These are phyloP conservation scores for Scopulariopsis brevicaulis DNA, from an alignment of 2,329 filamentous ascomycete species.

Conservation along the genomic window DNA sequence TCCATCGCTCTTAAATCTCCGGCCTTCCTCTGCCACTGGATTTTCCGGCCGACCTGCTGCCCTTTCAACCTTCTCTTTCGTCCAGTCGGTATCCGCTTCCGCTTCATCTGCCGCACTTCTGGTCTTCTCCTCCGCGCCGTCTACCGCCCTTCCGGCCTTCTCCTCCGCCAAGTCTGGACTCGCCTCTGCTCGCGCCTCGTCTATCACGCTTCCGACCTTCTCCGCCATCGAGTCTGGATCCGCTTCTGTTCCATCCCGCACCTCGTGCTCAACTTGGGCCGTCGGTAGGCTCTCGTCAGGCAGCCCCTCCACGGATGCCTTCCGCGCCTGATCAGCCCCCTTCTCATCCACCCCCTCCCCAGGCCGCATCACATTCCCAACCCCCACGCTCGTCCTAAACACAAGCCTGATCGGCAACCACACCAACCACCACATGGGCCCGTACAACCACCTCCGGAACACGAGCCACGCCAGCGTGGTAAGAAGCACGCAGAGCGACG, in stretches of 20 bases:
- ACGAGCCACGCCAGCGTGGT: slow-evolving; percentile 75
- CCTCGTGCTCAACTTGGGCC: slow-evolving; percentile 24
- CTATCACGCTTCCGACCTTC: slow-evolving; percentile 42
- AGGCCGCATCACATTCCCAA: slow-evolving; percentile 37
- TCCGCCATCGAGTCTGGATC: slow-evolving; percentile 31
- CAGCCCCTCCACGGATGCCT: slow-evolving; percentile 19
- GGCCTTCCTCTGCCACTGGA: background rate
- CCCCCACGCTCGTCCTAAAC: slow-evolving; percentile 45
- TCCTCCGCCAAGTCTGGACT: background rate
- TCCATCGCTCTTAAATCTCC: slow-evolving; percentile 19
- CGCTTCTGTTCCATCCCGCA: slow-evolving; percentile 17
- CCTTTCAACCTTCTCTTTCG: background rate
- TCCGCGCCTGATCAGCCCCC: slow-evolving; percentile 12
- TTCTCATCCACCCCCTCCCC: slow-evolving; percentile 14
- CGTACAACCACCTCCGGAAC: slow-evolving; percentile 76
- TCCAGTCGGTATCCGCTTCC: slow-evolving; percentile 7
- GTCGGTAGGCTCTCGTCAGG: slow-evolving; percentile 35
- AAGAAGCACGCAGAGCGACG: slow-evolving; percentile 71
- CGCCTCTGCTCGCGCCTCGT: slow-evolving; percentile 15
- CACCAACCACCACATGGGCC: slow-evolving; percentile 80
- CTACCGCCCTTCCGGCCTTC: background rate
- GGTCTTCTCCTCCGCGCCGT: slow-evolving; percentile 30
- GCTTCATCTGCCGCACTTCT: slow-evolving; percentile 36
- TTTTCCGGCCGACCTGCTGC: background rate
- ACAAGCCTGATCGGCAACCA: slow-evolving; percentile 67